Evolutionary conservation across 345 rosid genomes (phyloP).

Genomic region (Streptanthus diversifolius): DNA sequence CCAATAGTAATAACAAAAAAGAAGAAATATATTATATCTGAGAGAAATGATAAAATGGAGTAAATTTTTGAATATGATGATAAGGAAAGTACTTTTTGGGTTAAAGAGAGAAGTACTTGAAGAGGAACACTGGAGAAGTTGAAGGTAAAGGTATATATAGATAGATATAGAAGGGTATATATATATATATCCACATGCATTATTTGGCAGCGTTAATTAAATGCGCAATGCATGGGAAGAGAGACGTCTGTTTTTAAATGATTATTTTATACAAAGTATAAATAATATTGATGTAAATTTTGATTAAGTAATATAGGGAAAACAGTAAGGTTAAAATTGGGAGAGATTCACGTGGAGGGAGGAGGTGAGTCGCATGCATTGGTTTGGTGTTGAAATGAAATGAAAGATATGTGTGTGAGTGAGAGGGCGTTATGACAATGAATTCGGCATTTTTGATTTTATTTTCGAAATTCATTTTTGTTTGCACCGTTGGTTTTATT

Average conservation of each 20-base stretch:
- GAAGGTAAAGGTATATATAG: slow-evolving; percentile 17
- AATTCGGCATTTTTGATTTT: slow-evolving; percentile 21
- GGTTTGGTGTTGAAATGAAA: slow-evolving; percentile 30
- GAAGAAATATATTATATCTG: not conserved
- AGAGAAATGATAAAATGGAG: not conserved
- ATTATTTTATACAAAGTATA: not conserved
- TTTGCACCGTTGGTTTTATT: slow-evolving; percentile 22
- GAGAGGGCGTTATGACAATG: slow-evolving; percentile 30
- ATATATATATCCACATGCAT: slow-evolving; percentile 28
- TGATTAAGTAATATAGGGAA: not conserved
- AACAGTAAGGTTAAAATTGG: slow-evolving; percentile 28
- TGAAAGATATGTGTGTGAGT: slow-evolving; percentile 27
- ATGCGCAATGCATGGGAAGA: slow-evolving; percentile 38
- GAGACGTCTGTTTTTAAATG: slow-evolving; percentile 31
- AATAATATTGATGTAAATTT: slow-evolving; percentile 10
- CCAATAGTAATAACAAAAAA: not conserved
- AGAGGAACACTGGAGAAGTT: slow-evolving; percentile 25
- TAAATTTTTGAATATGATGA: not conserved
- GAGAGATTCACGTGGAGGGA: slow-evolving; percentile 43
- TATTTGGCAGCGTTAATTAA: slow-evolving; percentile 33
- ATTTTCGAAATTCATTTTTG: not conserved
- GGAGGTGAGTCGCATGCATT: slow-evolving; percentile 23
- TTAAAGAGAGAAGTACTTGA: slow-evolving; percentile 20
- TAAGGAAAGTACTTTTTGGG: slow-evolving; percentile 2
- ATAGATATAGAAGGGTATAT: slow-evolving; percentile 9